phyloP scores from a whole-genome alignment of 1,284 basidiomycete species.

The Dichomitus squalens region DNA sequence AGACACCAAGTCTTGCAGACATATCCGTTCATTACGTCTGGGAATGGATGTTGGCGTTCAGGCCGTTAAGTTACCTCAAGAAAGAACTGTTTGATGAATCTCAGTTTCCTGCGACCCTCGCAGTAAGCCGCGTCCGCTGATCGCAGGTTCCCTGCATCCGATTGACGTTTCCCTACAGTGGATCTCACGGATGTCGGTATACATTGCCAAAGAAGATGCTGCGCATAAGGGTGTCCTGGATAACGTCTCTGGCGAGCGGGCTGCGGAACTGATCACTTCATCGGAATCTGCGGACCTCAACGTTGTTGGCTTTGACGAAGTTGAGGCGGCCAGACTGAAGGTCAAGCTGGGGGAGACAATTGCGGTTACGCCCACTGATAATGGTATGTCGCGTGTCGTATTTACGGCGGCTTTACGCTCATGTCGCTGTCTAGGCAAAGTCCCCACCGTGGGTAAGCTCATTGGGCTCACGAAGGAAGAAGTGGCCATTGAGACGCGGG shows the following conservation, averaged over 20 bases:
- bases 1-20: constrained; percentile 51
- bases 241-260: constrained; percentile 43
- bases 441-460: constrained; percentile 51
- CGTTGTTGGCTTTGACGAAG: constrained; percentile 47
- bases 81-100: constrained; percentile 42
- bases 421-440: constrained; percentile 35
- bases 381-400: constrained; percentile 37
- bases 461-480: constrained; percentile 52
- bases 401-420: neutral
- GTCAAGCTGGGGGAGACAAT: constrained; percentile 43
- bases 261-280: constrained; percentile 44
- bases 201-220: constrained; percentile 17
- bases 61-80: constrained; percentile 17
- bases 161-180: constrained; percentile 40
- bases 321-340: constrained; percentile 46
- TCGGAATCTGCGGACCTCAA: constrained; percentile 41
- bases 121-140: constrained; percentile 35
- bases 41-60: constrained; percentile 45
- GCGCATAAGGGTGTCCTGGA: constrained; percentile 27
- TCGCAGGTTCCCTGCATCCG: neutral
- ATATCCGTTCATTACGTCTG: constrained; percentile 51
- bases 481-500: constrained; percentile 48
- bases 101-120: constrained; percentile 43
- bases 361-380: constrained; percentile 51
- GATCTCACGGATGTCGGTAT: constrained; percentile 42